Conservation (phyloP, 1,284 basidiomycete species). For the Trichosporon sp. region DNA sequence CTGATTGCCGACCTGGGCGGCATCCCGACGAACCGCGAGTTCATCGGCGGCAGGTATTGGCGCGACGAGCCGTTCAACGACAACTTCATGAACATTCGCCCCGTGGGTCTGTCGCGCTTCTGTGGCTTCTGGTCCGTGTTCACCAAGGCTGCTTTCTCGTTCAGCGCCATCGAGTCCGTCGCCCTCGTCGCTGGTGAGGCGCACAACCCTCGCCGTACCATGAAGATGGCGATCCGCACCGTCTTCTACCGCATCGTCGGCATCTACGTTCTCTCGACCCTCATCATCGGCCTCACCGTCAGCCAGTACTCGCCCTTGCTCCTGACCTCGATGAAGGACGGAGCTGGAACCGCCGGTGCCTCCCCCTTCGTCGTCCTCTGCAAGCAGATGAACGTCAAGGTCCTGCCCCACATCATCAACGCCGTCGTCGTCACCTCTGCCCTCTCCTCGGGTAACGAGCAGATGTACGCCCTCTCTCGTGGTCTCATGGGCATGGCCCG, state of each 20-base stretch:
- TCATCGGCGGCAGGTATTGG: conserved; percentile 63
- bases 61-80: conserved; percentile 61
- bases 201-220: conserved; percentile 67
- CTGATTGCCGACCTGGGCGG: conserved; percentile 73
- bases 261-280: conserved; percentile 60
- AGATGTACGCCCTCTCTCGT: conserved; percentile 44
- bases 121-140: conserved; percentile 67
- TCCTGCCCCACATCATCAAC: conserved; percentile 66
- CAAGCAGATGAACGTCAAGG: conserved; percentile 69
- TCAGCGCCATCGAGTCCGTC: conserved; percentile 53
- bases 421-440: conserved; percentile 67
- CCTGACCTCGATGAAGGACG: conserved; percentile 62
- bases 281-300: conserved; percentile 52
- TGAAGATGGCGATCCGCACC: conserved; percentile 70
- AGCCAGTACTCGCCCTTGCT: conserved; percentile 47
- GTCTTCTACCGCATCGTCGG: conserved; percentile 70
- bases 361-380: conserved; percentile 77
- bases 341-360: conserved; percentile 63
- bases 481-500: conserved; percentile 57
- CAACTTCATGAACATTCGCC: conserved; percentile 35
- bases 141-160: conserved; percentile 44
- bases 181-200: conserved; percentile 58
- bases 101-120: conserved; percentile 53
- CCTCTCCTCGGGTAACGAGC: conserved; percentile 40
- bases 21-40: conserved; percentile 62